These are phyloP conservation scores for Phlyctochytrium bullatum DNA, from an alignment of 192 early-diverging fungal species.

Conservation along the genomic window DNA sequence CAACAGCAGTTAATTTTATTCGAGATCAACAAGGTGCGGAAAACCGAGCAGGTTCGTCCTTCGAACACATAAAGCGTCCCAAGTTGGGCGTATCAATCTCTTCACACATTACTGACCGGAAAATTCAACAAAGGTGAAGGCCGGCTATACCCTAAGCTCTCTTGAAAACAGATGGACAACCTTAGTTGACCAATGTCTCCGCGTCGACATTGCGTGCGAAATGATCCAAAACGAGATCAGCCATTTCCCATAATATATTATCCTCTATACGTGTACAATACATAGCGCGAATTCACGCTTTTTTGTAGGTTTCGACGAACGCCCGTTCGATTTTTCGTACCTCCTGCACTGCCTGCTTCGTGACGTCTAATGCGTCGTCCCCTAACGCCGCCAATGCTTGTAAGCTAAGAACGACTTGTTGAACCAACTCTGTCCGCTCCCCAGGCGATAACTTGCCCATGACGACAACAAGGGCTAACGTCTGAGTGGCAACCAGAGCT, in stretches of 20 bases:
- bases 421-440: constrained; percentile 1
- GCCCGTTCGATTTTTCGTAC: neutral
- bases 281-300: neutral
- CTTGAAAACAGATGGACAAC: constrained; percentile 27
- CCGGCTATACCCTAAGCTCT: constrained; percentile 21
- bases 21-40: constrained; percentile 47
- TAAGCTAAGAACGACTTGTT: neutral
- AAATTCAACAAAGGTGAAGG: constrained; percentile 11
- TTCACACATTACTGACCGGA: too few relatives aligned
- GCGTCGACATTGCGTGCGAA: constrained; percentile 32
- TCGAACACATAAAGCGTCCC: neutral
- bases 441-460: neutral
- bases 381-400: neutral
- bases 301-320: neutral
- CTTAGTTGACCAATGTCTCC: constrained; percentile 27
- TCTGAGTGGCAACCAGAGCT: constrained; percentile 2
- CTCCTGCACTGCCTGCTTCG: neutral
- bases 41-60: constrained; percentile 41
- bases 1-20: constrained; percentile 16
- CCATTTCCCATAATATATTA: constrained; percentile 1
- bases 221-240: constrained; percentile 34
- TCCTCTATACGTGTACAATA: neutral
- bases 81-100: neutral
- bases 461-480: neutral
- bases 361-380: neutral